A percentile compares a stretch with the other conserved stretches of the same genome.
Conservation (phyloP, 805 yeast species). For the Kuraishia piskuri region DNA sequence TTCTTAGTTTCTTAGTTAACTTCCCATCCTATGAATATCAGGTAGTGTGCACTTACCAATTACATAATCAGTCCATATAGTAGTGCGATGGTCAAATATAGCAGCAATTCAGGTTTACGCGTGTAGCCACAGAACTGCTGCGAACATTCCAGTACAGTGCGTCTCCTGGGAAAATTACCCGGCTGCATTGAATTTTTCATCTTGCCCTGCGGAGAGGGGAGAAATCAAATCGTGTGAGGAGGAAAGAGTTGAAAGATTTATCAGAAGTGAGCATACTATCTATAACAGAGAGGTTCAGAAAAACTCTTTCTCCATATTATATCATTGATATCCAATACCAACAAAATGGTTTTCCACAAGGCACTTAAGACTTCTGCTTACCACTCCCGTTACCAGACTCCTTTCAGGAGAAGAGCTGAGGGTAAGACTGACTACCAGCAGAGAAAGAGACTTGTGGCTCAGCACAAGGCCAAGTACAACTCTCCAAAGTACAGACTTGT, state of each 20-base stretch:
- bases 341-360: slow-evolving; percentile 71
- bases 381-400: slow-evolving; percentile 99
- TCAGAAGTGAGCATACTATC: too few species aligned
- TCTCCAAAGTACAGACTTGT: slow-evolving; percentile 99
- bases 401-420: slow-evolving; percentile 99
- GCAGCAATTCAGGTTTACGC: background rate
- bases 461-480: slow-evolving; percentile 99
- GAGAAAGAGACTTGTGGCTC: slow-evolving; percentile 98
- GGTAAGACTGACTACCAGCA: slow-evolving; percentile 99
- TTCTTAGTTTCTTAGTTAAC: too few species aligned
- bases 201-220: background rate
- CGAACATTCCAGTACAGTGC: background rate
- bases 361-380: slow-evolving; percentile 79
- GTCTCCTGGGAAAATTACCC: background rate
- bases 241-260: background rate
- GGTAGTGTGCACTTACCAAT: background rate
- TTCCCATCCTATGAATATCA: too few species aligned
- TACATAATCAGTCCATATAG: background rate
- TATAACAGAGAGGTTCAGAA: background rate
- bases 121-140: background rate
- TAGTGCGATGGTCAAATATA: background rate
- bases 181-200: background rate
- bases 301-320: background rate
- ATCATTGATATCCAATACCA: background rate
- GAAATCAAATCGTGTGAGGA: background rate